A percentile compares a stretch with the other conserved stretches of the same genome.
Conservation (phyloP, 1,284 basidiomycete species). For the Sporisorium graminicola region DNA sequence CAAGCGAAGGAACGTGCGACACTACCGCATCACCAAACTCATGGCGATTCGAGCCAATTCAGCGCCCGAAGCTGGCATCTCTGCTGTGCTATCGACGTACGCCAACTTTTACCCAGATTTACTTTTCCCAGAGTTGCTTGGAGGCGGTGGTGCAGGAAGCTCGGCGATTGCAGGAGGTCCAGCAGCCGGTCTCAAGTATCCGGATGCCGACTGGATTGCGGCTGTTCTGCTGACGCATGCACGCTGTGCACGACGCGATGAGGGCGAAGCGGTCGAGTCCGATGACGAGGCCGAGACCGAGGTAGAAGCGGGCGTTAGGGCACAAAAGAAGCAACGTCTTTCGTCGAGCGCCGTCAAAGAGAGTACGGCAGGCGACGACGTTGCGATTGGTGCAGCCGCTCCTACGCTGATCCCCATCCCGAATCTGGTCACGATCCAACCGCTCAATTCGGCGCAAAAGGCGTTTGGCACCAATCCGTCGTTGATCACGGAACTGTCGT, state of each 20-base stretch:
- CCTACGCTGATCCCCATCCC: conserved; percentile 30
- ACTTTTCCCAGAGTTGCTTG: conserved; percentile 53
- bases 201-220: conserved; percentile 46
- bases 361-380: conserved; percentile 10
- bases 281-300: conserved; percentile 32
- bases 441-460: conserved; percentile 40
- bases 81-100: conserved; percentile 49
- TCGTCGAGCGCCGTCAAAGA: conserved; percentile 26
- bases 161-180: conserved; percentile 31
- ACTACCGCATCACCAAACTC: conserved; percentile 56
- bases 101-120: conserved; percentile 58
- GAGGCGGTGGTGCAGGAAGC: conserved; percentile 26
- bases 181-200: conserved; percentile 44
- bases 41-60: conserved; percentile 46
- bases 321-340: conserved; percentile 26
- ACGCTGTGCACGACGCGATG: conserved; percentile 20
- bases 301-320: conserved; percentile 1
- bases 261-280: conserved; percentile 34
- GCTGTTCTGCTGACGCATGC: conserved; percentile 43
- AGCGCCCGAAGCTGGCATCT: conserved; percentile 39
- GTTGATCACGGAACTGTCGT: conserved; percentile 52
- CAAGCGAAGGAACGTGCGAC: conserved; percentile 47
- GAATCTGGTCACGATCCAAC: conserved; percentile 49
- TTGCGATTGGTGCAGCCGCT: conserved; percentile 8
- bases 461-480: conserved; percentile 39